Evolutionary conservation across 495 filamentous ascomycete species (phyloP).

Genomic region (Penicillium steckii): DNA sequence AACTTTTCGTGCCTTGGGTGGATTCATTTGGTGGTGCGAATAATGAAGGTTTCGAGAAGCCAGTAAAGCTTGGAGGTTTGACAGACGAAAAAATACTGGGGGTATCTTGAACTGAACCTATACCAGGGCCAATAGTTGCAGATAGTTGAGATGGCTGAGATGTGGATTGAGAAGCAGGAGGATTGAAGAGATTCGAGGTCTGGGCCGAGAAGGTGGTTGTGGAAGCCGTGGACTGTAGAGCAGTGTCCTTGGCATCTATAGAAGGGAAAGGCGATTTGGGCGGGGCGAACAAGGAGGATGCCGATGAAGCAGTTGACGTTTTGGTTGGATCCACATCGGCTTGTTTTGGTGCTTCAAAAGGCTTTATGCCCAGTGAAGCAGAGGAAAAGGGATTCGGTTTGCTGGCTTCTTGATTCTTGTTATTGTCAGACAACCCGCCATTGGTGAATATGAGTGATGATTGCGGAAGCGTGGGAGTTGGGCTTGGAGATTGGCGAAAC

Average conservation of each 20-base stretch:
- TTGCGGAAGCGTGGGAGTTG: not conserved
- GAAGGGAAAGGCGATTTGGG: conserved; percentile 2
- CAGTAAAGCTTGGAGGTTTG: conserved; percentile 7
- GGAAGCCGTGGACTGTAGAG: not conserved
- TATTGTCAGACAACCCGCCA: not conserved
- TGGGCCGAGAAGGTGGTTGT: not conserved
- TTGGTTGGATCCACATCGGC: not conserved
- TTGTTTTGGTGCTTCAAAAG: not conserved
- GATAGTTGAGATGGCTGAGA: conserved; percentile 7
- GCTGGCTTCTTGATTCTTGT: not conserved
- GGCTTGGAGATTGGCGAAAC: not conserved
- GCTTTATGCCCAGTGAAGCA: not conserved
- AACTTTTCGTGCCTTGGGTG: not conserved
- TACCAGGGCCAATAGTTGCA: not conserved
- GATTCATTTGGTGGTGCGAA: conserved; percentile 1
- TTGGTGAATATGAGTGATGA: not conserved
- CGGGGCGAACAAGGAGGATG: conserved; percentile 1
- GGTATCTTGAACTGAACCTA: not conserved
- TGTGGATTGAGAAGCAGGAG: not conserved
- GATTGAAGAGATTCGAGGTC: not conserved
- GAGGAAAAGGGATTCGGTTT: not conserved
- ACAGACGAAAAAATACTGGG: conserved; percentile 14
- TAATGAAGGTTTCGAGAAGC: conserved; percentile 3
- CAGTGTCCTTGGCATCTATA: not conserved
- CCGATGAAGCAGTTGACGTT: not conserved